Evolutionary conservation across 2,329 filamentous ascomycete species (phyloP).

Genomic region (Stagonosporopsis tanaceti): DNA sequence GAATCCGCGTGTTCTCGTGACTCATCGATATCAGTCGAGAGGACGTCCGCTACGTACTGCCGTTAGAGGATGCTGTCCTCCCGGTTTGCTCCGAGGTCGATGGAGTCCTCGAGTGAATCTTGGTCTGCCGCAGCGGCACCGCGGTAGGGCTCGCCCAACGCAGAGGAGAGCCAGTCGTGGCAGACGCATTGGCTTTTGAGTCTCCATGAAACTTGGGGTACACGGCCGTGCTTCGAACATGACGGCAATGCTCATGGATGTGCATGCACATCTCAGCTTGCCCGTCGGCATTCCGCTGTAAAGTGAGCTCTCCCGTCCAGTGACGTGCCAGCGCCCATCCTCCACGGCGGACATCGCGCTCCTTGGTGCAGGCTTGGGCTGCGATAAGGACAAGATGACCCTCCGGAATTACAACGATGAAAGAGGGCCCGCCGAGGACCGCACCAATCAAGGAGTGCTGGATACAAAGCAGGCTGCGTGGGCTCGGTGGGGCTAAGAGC

Average conservation of each 20-base stretch:
- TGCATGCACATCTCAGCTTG: constrained; percentile 18
- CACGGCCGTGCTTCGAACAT: constrained; percentile 11
- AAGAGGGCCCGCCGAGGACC: constrained; percentile 29
- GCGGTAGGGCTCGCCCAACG: constrained; percentile 20
- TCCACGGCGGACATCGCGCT: constrained; percentile 30
- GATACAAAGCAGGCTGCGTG: constrained; percentile 39
- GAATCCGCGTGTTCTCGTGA: constrained; percentile 45
- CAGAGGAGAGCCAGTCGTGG: constrained; percentile 7
- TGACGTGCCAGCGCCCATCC: constrained; percentile 22
- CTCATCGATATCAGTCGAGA: constrained; percentile 42
- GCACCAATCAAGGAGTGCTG: constrained; percentile 38
- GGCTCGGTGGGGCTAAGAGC: constrained; percentile 41
- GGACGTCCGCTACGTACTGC: constrained; percentile 26
- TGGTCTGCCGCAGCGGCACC: constrained; percentile 25
- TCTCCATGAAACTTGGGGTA: constrained; percentile 14
- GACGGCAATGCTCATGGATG: constrained; percentile 33
- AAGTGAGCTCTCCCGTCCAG: constrained; percentile 36
- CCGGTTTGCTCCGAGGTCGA: constrained; percentile 43
- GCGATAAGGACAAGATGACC: constrained; percentile 48
- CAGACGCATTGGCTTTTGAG: constrained; percentile 18
- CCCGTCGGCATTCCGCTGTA: constrained; percentile 34
- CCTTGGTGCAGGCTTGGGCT: constrained; percentile 25
- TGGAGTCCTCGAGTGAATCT: constrained; percentile 13
- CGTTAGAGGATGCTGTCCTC: constrained; percentile 17
- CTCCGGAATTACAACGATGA: constrained; percentile 45